Evolutionary conservation across 108 stramenopile species (phyloP).

Genomic region (Skeletonema marinoi): DNA sequence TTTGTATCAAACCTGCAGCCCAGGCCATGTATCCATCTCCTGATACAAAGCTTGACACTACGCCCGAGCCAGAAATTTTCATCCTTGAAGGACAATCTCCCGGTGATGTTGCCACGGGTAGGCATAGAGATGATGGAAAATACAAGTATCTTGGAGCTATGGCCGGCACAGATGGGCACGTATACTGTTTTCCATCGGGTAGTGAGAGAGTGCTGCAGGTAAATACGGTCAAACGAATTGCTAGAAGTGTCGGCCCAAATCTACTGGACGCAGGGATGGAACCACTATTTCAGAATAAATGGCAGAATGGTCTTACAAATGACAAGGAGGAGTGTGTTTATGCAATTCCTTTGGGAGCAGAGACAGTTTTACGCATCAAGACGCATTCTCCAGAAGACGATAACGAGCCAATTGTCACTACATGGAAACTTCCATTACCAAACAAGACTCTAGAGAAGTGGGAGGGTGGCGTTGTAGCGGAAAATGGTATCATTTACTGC

Average conservation of each 20-base stretch:
- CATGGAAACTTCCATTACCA: slow-evolving; percentile 66
- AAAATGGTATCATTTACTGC: slow-evolving; percentile 75
- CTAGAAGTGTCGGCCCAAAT: slow-evolving; percentile 71
- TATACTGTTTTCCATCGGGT: slow-evolving; percentile 83
- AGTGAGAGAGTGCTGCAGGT: slow-evolving; percentile 79
- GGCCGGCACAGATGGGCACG: slow-evolving; percentile 67
- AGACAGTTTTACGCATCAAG: slow-evolving; percentile 67
- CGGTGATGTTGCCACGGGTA: slow-evolving; percentile 56
- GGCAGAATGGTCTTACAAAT: slow-evolving; percentile 84
- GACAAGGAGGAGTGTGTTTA: slow-evolving; percentile 76
- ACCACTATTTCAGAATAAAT: slow-evolving; percentile 80
- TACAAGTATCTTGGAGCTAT: slow-evolving; percentile 91
- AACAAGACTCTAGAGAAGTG: slow-evolving; percentile 69
- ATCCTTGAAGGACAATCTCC: slow-evolving; percentile 35
- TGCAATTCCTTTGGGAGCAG: slow-evolving; percentile 78
- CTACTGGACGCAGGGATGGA: slow-evolving; percentile 65
- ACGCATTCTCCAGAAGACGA: slow-evolving; percentile 11
- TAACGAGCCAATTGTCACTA: slow-evolving; percentile 58
- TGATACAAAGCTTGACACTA: background rate
- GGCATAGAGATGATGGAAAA: slow-evolving; percentile 82
- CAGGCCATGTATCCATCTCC: slow-evolving; percentile 29
- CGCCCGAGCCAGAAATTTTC: slow-evolving; percentile 32
- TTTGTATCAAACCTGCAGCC: slow-evolving; percentile 62
- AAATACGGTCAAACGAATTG: slow-evolving; percentile 48
- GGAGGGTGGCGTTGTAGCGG: slow-evolving; percentile 79